Base-by-base conservation (phyloP, 1,139 yeast species). In the Geotrichum carabidarum region DNA sequence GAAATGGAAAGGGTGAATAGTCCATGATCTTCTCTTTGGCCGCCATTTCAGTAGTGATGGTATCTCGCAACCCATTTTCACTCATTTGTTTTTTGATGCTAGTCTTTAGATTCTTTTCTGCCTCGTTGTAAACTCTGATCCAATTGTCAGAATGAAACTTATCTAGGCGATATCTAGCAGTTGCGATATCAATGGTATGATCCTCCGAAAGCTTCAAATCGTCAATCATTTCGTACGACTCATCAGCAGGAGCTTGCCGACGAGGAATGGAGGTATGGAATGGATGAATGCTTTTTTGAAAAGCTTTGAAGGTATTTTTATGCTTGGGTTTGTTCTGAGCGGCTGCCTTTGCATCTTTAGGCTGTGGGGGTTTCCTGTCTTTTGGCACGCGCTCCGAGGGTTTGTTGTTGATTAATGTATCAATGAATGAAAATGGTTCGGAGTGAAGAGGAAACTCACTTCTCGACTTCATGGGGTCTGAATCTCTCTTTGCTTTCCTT, bases 111-210 rank as follows among this genome's bases (percentile, higher is more conserved):
- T 60, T 57, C 6, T 59, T 55, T 8, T 61, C 56, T 1, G 70
- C 70, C 8, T 57, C 60, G 2, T 59, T 60, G 51, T 64, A 64
- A 6, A 64, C 60, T 53, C 80, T 71, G 64, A 86, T 77, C 98
- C 98, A 91, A 0, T 93, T 80, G 17, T 74, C 75, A 0, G 93
- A 79, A 42, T 86, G 72, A 58, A 85, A 80, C 51, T 70, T 61
- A 54, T 63, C 54, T 37, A 75, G 60, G 45, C 63, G 63, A 35
- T 63, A 55, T 9, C 70, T 62, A 1, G 76, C 74, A n/a, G 64
- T 65, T 7, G 60, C 71, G n/a, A 71, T 60, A 6, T 66, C 59
- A 15, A 68, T 65, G 2, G 60, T 53, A 7, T 64, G 56, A 1
- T 52, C 60, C 8, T 61, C 65, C 8, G 65, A 58, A n/a, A 65